A percentile compares a stretch with the other conserved stretches of the same genome.
Evolutionary conservation across 2,329 filamentous ascomycete species (phyloP).

Genomic region (Phialophora verrucosa): DNA sequence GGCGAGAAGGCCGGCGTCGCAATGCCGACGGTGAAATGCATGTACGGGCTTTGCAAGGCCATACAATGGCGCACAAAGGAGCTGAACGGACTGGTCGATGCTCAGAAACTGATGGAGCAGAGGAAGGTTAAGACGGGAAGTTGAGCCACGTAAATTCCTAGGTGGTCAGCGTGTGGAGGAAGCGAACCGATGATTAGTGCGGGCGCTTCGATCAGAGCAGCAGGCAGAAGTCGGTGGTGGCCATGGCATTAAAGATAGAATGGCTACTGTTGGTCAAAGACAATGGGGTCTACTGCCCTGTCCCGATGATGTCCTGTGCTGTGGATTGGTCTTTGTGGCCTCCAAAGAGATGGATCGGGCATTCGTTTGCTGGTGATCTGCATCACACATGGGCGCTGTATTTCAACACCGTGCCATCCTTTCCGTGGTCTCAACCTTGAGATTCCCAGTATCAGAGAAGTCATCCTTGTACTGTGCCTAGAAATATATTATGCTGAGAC

Average conservation of each 20-base stretch:
- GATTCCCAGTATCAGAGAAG: neutral
- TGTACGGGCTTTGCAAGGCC: conserved; percentile 43
- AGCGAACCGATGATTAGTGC: neutral
- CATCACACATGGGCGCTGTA: neutral
- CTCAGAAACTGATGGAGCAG: conserved; percentile 30
- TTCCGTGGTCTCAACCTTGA: neutral
- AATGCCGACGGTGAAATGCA: conserved; percentile 40
- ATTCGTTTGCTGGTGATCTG: neutral
- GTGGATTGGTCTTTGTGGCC: neutral
- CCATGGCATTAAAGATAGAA: neutral
- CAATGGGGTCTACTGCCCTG: neutral
- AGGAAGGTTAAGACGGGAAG: conserved; percentile 19
- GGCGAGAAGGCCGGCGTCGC: conserved; percentile 55
- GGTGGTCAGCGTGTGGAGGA: too few species aligned
- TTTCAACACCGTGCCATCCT: neutral
- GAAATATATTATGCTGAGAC: neutral
- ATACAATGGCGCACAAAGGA: conserved; percentile 43
- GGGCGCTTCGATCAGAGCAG: neutral
- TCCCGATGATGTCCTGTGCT: neutral
- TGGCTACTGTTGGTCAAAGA: neutral
- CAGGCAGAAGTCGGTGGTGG: neutral
- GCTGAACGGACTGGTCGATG: conserved; percentile 35
- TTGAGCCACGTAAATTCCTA: neutral
- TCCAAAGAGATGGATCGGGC: neutral
- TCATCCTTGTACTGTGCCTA: neutral